phyloP scores from a whole-genome alignment of 768 basidiomycete species.

The Clitopilus passeckerianus region DNA sequence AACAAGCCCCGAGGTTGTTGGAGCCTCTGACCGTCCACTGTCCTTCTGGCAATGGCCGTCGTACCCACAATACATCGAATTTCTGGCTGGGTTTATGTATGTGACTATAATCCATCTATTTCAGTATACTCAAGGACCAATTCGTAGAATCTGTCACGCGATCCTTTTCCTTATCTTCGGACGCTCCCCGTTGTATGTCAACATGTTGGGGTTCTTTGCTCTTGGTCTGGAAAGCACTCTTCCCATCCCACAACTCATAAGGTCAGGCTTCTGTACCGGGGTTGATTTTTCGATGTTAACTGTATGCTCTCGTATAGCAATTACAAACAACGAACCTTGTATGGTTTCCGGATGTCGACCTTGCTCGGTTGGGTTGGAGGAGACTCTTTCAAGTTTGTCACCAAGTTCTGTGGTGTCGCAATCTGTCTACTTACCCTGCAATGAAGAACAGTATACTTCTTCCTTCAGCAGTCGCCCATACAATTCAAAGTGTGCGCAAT shows the following conservation, averaged over 20 bases:
- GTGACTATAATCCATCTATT: slow-evolving; percentile 10
- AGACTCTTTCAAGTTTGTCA: slow-evolving; percentile 74
- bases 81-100: slow-evolving; percentile 75
- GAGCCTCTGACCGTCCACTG: slow-evolving; percentile 58
- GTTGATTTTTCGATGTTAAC: background rate
- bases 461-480: slow-evolving; percentile 62
- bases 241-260: slow-evolving; percentile 82
- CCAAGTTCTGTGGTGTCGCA: background rate
- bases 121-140: background rate
- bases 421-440: slow-evolving; percentile 3
- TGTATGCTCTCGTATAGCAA: slow-evolving; percentile 42
- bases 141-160: slow-evolving; percentile 53
- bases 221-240: slow-evolving; percentile 81
- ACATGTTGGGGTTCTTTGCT: slow-evolving; percentile 68
- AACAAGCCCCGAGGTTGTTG: slow-evolving; percentile 52
- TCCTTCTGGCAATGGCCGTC: slow-evolving; percentile 85
- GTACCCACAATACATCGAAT: slow-evolving; percentile 79
- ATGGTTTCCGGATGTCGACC: slow-evolving; percentile 82
- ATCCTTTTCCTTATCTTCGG: slow-evolving; percentile 76
- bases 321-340: slow-evolving; percentile 71
- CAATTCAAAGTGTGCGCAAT: slow-evolving; percentile 83
- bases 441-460: slow-evolving; percentile 74
- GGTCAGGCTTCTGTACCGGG: slow-evolving; percentile 32
- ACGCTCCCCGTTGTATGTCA: slow-evolving; percentile 53
- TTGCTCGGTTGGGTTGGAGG: slow-evolving; percentile 81